Conservation (phyloP, 352 stramenopile genomes). For the Globisporangium orthogonon region DNA sequence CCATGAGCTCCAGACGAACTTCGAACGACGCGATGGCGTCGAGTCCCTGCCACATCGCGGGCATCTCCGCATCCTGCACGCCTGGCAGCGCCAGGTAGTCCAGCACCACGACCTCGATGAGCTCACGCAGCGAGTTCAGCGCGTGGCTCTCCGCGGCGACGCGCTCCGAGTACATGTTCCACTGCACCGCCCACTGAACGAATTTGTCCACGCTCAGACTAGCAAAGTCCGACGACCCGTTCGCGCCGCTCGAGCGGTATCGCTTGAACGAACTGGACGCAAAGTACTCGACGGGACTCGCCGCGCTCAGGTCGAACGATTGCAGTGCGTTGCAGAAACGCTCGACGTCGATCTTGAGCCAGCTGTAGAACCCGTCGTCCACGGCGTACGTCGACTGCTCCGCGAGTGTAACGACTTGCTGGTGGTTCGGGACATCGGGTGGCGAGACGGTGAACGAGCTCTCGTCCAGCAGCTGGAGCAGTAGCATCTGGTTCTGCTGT, state of each 20-base stretch:
- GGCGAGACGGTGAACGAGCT: constrained; percentile 57
- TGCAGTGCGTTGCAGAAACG: constrained; percentile 61
- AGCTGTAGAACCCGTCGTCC: constrained; percentile 71
- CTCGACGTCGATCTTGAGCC: constrained; percentile 76
- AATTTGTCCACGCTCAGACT: constrained; percentile 36
- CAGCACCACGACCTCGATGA: constrained; percentile 74
- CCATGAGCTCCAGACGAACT: constrained; percentile 55
- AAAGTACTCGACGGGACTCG: constrained; percentile 31
- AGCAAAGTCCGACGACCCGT: constrained; percentile 19
- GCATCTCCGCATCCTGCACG: constrained; percentile 25
- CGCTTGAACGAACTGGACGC: constrained; percentile 36
- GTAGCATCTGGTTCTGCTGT: constrained; percentile 55
- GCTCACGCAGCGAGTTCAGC: constrained; percentile 68
- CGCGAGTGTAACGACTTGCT: constrained; percentile 61
- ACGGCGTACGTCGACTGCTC: constrained; percentile 54
- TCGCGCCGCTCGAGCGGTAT: constrained; percentile 43
- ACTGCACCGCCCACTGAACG: constrained; percentile 75
- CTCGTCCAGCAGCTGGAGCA: constrained; percentile 62
- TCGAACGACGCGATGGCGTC: constrained; percentile 48
- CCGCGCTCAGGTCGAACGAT: constrained; percentile 44
- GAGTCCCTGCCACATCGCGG: constrained; percentile 57
- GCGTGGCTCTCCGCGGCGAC: constrained; percentile 75
- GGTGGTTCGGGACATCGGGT: constrained; percentile 54
- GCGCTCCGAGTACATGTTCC: constrained; percentile 83
- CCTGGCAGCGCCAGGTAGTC: constrained; percentile 55